Conservation (phyloP, 75 land plant genomes). For the Sequoiadendron giganteum region DNA sequence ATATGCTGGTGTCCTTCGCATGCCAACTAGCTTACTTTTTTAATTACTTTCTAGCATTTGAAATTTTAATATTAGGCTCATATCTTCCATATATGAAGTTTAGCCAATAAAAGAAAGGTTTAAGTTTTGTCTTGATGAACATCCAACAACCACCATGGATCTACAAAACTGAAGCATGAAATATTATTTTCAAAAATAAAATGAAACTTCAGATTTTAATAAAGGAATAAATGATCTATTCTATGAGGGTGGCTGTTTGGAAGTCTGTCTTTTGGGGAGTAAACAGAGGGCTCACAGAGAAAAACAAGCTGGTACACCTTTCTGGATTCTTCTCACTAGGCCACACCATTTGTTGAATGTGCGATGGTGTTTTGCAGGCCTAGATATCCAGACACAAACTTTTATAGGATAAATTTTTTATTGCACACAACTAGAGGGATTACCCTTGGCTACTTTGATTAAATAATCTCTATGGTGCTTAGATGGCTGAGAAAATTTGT, state of each 20-base stretch:
- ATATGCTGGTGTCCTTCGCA: background rate
- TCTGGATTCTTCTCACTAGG: background rate
- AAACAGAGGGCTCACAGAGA: background rate
- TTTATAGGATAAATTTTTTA: background rate
- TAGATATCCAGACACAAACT: background rate
- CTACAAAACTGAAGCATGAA: background rate
- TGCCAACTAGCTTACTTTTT: background rate
- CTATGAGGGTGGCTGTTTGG: background rate
- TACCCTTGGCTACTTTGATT: background rate
- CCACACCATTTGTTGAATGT: background rate
- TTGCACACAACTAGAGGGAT: background rate
- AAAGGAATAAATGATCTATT: background rate
- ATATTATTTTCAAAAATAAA: too few relatives aligned
- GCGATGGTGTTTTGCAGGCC: background rate
- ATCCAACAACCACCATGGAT: background rate
- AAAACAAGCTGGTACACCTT: background rate
- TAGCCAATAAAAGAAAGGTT: background rate
- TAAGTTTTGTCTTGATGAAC: background rate
- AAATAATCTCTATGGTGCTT: background rate
- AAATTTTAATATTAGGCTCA: background rate
- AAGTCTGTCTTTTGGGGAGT: background rate
- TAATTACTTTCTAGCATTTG: background rate
- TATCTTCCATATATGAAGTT: background rate
- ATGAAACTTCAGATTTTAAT: background rate
- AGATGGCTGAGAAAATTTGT: background rate